A percentile compares a stretch with the other conserved stretches of the same genome.
Evolutionary conservation across 2,329 filamentous ascomycete genomes (phyloP).

Genomic region (Neofusicoccum ribis): DNA sequence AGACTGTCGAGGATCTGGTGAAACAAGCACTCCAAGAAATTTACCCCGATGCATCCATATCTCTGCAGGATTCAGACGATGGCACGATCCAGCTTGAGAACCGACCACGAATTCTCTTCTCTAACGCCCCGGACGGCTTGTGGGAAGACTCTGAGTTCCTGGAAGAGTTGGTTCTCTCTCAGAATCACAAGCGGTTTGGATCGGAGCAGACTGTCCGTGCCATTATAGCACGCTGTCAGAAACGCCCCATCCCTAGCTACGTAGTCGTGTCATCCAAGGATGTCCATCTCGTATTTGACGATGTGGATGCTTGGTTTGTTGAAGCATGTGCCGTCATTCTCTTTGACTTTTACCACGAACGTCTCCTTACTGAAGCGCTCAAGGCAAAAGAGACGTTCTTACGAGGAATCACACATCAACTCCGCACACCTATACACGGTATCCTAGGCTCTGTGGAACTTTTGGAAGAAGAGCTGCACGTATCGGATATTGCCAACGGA

Average conservation of each 20-base stretch:
- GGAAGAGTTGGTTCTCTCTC: conserved; percentile 39
- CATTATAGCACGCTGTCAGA: conserved; percentile 40
- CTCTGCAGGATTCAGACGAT: conserved; percentile 29
- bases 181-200: conserved; percentile 35
- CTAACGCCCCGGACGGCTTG: conserved; percentile 39
- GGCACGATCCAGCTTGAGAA: conserved; percentile 30
- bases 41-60: conserved; percentile 38
- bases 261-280: conserved; percentile 45
- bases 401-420: conserved; percentile 49
- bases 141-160: conserved; percentile 48
- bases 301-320: conserved; percentile 50
- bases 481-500: conserved; percentile 19
- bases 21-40: conserved; percentile 31
- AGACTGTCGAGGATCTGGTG: conserved; percentile 29
- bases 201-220: conserved; percentile 38
- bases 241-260: conserved; percentile 31
- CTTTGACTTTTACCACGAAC: conserved; percentile 42
- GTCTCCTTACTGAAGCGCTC: conserved; percentile 42
- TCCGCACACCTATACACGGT: conserved; percentile 51
- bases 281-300: conserved; percentile 48
- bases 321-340: conserved; percentile 43
- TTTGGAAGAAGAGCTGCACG: conserved; percentile 42
- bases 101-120: conserved; percentile 28
- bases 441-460: conserved; percentile 46
- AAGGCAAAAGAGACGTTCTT: conserved; percentile 48